Evolutionary conservation across 2,329 filamentous ascomycete species (phyloP).

Genomic region (Bipolaris bicolor): DNA sequence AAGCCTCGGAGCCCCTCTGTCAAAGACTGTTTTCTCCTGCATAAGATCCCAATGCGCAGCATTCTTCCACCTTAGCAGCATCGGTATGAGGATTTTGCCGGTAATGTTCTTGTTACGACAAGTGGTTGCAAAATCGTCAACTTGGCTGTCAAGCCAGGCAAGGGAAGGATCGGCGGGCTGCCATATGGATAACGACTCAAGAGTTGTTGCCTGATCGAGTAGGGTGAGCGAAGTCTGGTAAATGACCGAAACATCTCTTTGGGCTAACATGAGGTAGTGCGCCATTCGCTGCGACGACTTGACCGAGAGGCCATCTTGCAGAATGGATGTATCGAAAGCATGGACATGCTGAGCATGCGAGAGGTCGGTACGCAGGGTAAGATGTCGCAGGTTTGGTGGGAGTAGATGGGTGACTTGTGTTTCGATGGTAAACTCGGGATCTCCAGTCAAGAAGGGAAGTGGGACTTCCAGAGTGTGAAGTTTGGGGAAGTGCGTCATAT

Average conservation of each 20-base stretch:
- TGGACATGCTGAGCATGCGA: conserved; percentile 33
- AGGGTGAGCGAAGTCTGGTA: conserved; percentile 28
- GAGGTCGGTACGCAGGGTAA: conserved; percentile 34
- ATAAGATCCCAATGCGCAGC: conserved; percentile 32
- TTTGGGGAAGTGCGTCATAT: conserved; percentile 27
- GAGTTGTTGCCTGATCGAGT: conserved; percentile 22
- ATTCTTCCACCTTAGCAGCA: conserved; percentile 32
- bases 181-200: conserved; percentile 35
- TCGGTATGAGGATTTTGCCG: conserved; percentile 28
- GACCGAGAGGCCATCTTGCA: conserved; percentile 22
- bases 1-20: conserved; percentile 9
- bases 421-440: conserved; percentile 29
- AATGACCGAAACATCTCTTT: conserved; percentile 37
- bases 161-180: conserved; percentile 35
- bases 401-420: conserved; percentile 28
- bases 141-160: conserved; percentile 30
- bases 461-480: conserved; percentile 36
- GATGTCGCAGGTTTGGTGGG: conserved; percentile 32
- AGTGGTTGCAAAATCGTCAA: conserved; percentile 31
- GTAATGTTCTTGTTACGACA: conserved; percentile 34
- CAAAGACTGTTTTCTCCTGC: conserved; percentile 28
- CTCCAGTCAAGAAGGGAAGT: conserved; percentile 35
- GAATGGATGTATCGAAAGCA: conserved; percentile 25
- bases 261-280: conserved; percentile 20
- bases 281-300: conserved; percentile 25